Conservation (phyloP, 805 yeast genomes). For the Myxozyma geophila region DNA sequence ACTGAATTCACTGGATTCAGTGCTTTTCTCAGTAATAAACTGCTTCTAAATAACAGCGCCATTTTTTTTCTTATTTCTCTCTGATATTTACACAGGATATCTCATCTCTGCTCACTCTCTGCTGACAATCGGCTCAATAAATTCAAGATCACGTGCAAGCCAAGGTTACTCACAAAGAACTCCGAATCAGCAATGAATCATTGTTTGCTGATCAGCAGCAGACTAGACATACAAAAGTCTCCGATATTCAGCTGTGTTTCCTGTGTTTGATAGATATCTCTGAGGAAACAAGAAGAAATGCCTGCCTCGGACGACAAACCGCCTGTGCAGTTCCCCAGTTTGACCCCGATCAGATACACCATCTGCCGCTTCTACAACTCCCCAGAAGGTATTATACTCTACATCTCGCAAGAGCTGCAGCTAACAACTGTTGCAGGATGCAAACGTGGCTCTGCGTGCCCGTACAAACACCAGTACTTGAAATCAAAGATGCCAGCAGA, state of each 20-base stretch:
- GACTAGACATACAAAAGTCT: not conserved
- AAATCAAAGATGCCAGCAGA: not conserved
- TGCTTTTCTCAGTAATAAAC: not conserved
- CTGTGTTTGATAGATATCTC: not conserved
- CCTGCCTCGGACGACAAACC: not conserved
- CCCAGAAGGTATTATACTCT: conserved; percentile 10
- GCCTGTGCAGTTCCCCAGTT: not conserved
- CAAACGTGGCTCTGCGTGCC: conserved; percentile 18
- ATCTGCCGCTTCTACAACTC: conserved; percentile 18
- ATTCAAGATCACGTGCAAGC: not conserved
- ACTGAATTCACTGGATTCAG: not conserved
- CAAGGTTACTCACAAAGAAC: not conserved
- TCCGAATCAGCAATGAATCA: not conserved
- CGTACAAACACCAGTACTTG: conserved; percentile 15
- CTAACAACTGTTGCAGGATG: conserved; percentile 38
- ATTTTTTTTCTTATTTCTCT: not conserved
- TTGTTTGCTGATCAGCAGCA: not conserved
- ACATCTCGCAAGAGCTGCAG: no score
- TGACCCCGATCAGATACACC: conserved; percentile 9
- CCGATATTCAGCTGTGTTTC: not conserved
- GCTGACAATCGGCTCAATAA: not conserved
- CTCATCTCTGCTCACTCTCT: not conserved
- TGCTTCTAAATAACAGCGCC: not conserved
- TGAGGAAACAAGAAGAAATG: not conserved
- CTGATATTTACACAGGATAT: no score